Percentiles rank a stretch among this genome's conserved stretches.
Conservation (phyloP, 257 asterid species). For the Nicotiana benthamiana region DNA sequence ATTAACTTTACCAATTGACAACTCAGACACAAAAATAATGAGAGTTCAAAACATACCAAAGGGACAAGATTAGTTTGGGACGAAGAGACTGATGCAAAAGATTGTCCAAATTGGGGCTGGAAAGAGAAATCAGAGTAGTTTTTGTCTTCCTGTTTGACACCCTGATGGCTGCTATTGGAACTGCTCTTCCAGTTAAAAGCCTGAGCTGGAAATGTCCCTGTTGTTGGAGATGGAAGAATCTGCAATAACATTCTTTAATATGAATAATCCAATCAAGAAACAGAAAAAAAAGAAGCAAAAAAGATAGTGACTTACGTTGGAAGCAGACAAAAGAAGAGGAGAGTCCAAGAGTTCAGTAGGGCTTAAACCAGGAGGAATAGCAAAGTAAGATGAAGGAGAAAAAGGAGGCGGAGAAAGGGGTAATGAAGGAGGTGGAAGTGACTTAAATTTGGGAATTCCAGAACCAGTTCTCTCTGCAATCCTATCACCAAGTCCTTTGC, state of each 20-base stretch:
- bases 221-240: slow-evolving; percentile 87
- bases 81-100: background rate
- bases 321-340: slow-evolving; percentile 56
- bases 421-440: slow-evolving; percentile 76
- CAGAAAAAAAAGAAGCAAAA: background rate
- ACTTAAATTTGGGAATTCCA: slow-evolving; percentile 69
- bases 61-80: slow-evolving; percentile 21
- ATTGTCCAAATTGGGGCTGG: slow-evolving; percentile 23
- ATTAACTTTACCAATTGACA: background rate
- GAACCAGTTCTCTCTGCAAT: slow-evolving; percentile 63
- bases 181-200: slow-evolving; percentile 46
- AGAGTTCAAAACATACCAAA: slow-evolving; percentile 1
- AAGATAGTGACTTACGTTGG: slow-evolving; percentile 26
- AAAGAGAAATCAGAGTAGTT: slow-evolving; percentile 55
- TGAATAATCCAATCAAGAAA: background rate
- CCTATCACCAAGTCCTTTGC: slow-evolving; percentile 43
- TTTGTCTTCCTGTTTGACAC: slow-evolving; percentile 32
- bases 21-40: background rate
- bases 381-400: slow-evolving; percentile 76
- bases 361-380: slow-evolving; percentile 78
- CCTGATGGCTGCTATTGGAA: slow-evolving; percentile 21
- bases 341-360: slow-evolving; percentile 78
- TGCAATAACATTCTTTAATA: slow-evolving; percentile 20
- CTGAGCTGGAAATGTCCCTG: slow-evolving; percentile 56
- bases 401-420: slow-evolving; percentile 54